Evolutionary conservation across 306 rosid genomes (phyloP).

Genomic region (Arachis hypogaea): DNA sequence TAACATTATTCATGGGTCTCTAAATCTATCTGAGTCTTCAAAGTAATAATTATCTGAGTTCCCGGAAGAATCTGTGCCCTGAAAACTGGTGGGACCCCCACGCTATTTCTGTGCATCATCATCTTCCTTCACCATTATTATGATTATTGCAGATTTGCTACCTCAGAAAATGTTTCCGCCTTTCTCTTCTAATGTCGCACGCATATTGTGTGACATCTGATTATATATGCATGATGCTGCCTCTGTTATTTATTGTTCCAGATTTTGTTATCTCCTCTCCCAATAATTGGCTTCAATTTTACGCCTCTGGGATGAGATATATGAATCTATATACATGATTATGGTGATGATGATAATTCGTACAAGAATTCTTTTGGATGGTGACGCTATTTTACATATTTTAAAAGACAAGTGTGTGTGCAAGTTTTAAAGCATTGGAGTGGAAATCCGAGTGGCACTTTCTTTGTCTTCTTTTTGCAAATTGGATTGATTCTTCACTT

Average conservation of each 20-base stretch:
- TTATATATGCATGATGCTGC: constrained; percentile 5
- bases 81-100: constrained; percentile 21
- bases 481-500: not conserved
- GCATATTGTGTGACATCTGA: not conserved
- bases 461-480: not conserved
- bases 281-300: not conserved
- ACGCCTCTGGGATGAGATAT: not conserved
- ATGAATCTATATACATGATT: too few relatives aligned
- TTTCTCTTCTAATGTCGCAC: not conserved
- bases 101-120: not conserved
- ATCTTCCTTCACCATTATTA: not conserved
- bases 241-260: not conserved
- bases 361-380: not conserved
- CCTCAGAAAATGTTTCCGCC: not conserved
- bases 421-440: not conserved
- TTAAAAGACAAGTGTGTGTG: not conserved
- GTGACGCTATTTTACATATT: too few relatives aligned
- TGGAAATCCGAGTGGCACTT: not conserved
- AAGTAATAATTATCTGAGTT: not conserved
- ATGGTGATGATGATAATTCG: too few relatives aligned
- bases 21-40: too few relatives aligned
- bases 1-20: not conserved
- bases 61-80: not conserved
- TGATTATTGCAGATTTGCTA: not conserved
- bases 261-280: not conserved